These are phyloP conservation scores for Malassezia furfur DNA, from an alignment of 1,284 basidiomycete species.

Conservation along the genomic window DNA sequence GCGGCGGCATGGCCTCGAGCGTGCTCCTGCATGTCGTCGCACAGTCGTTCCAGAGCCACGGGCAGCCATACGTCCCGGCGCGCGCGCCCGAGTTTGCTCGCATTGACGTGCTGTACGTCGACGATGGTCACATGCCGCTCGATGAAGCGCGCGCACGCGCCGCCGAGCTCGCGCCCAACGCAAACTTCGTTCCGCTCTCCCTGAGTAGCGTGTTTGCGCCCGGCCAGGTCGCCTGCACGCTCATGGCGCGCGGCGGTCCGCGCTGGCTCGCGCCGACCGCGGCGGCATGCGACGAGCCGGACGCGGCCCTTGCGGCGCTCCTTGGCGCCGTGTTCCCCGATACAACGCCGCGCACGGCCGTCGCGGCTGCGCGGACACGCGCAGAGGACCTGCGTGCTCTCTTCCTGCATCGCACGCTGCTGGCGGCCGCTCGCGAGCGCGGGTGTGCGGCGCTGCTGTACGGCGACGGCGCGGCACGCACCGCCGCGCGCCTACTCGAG, in stretches of 20 bases:
- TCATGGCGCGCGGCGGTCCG: neutral
- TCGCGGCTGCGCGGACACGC: conserved; percentile 29
- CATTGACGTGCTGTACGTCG: conserved; percentile 35
- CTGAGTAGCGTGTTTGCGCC: neutral
- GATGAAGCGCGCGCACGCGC: neutral
- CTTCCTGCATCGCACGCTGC: conserved; percentile 23
- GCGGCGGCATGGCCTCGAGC: conserved; percentile 15
- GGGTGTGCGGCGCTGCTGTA: conserved; percentile 29
- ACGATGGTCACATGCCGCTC: conserved; percentile 17
- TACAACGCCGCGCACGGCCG: conserved; percentile 20
- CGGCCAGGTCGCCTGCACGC: neutral
- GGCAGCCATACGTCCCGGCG: neutral
- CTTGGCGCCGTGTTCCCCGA: conserved; percentile 20
- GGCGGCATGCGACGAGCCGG: neutral
- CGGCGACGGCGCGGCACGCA: conserved; percentile 26
- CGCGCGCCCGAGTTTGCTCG: conserved; percentile 26
- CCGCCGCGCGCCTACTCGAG: conserved; percentile 34
- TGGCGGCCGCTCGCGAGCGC: conserved; percentile 18
- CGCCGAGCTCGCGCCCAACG: conserved; percentile 12
- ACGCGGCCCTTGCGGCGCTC: conserved; percentile 3
- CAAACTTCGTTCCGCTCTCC: conserved; percentile 1
- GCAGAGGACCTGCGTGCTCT: conserved; percentile 33
- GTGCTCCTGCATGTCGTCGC: conserved; percentile 17
- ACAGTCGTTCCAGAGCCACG: neutral
- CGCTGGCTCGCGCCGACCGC: neutral